Evolutionary conservation across 164 flowering plant genomes (phyloP), one percentile per base, ranked within the genome.

Genomic region (Malania oleifera): DNA sequence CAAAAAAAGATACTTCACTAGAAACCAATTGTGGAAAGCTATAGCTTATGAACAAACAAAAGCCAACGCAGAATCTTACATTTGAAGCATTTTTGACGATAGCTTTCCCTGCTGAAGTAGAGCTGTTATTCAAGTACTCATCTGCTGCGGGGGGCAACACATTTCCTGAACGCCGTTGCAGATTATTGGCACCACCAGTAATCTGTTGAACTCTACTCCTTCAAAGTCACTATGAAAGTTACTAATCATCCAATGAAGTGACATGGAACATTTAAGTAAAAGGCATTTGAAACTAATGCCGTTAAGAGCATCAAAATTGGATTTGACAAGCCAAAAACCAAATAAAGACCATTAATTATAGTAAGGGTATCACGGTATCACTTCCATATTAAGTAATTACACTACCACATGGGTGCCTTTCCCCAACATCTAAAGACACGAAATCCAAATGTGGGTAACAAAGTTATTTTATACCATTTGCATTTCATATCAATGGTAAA

Each of bases 171-270:
- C 81, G 80, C 56, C 77, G 70, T 67, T 72, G 82, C 65, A 71
- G 41, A 68, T 68, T 74, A 61, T 67, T 75, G 65, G 76, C 55
- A 48, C 69, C 67, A 51, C 82, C 85, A 51, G 83, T 77, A 57
- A 82, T 75, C 70, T 84, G 84, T 60, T 85, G 91, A 55, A 85
- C 85, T 35, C 82, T 77, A 67, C 69, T 72, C 78, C 79, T 78
- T 65, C 19, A 60, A 58, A 64, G 64, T n/a, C 57, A 72, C 28
- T 29, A 67, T 19, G 46, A 19, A 67, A 66, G 44, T 69, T 52
- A 57, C 53, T 31, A 53, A 46, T 17, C 38, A 54, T 51, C 49
- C 26, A 56, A 29, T 23, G 43, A 59, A 53, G 26, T 37, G 3
- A 40, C 22, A 65, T 34, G 14, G 3, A 43, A 60, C 35, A 54